These are phyloP conservation scores for Plenodomus biglobosus DNA, from an alignment of 2,329 filamentous ascomycete species.

Conservation along the genomic window DNA sequence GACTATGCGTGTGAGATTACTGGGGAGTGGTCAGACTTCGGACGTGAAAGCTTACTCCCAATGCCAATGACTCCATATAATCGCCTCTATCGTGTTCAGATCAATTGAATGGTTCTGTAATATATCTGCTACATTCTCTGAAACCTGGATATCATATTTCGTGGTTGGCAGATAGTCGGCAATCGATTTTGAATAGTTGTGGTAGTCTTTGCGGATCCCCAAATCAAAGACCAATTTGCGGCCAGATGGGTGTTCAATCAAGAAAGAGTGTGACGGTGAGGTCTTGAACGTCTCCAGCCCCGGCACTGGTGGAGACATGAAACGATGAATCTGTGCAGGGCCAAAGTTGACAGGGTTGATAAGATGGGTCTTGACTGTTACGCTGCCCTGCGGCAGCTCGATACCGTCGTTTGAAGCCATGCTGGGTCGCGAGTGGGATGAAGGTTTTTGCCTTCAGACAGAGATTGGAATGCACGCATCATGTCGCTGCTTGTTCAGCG, in stretches of 20 bases:
- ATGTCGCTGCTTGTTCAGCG: not conserved
- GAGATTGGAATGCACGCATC: not conserved
- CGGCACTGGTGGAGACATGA: conserved; percentile 23
- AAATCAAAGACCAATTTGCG: conserved; percentile 52
- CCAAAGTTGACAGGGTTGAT: conserved; percentile 42
- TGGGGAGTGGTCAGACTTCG: not conserved
- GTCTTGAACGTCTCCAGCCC: conserved; percentile 22
- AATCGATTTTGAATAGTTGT: conserved; percentile 34
- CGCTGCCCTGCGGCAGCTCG: conserved; percentile 8
- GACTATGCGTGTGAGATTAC: conserved; percentile 19
- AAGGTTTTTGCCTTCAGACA: not conserved
- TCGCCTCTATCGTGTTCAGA: conserved; percentile 38
- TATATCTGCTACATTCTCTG: conserved; percentile 47
- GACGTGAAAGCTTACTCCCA: conserved; percentile 41
- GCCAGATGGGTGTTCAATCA: conserved; percentile 51
- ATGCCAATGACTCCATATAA: conserved; percentile 50
- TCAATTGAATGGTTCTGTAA: conserved; percentile 39
- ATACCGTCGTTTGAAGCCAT: conserved; percentile 8
- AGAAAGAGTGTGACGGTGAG: conserved; percentile 49
- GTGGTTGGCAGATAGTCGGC: conserved; percentile 21
- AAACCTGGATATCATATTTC: conserved; percentile 43
- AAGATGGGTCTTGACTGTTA: conserved; percentile 24
- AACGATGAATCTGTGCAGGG: conserved; percentile 33
- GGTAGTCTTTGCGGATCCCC: conserved; percentile 50
- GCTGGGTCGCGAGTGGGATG: not conserved